Conservation (phyloP, 495 filamentous ascomycete species). For the Chlorociboria aeruginascens region DNA sequence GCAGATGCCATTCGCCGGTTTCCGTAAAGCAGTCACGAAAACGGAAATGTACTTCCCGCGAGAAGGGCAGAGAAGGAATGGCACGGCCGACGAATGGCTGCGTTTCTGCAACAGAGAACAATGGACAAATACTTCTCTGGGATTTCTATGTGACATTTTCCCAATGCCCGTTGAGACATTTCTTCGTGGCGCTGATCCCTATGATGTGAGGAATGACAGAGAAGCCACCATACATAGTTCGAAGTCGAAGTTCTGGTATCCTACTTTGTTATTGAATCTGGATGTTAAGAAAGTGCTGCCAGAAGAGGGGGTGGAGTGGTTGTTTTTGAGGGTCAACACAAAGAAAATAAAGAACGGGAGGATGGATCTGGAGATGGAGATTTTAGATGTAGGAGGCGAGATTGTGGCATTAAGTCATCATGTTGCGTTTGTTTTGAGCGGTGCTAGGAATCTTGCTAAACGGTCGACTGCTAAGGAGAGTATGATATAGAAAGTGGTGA, state of each 20-base stretch:
- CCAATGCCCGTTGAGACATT: slow-evolving; percentile 40
- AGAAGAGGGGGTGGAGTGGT: slow-evolving; percentile 47
- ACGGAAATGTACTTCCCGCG: slow-evolving; percentile 44
- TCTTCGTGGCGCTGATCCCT: slow-evolving; percentile 14
- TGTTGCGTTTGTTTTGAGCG: slow-evolving; percentile 37
- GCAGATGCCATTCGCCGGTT: slow-evolving; percentile 30
- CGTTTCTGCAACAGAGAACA: slow-evolving; percentile 34
- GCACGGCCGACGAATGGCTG: slow-evolving; percentile 55
- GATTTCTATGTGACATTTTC: slow-evolving; percentile 47
- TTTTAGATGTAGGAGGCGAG: slow-evolving; percentile 44
- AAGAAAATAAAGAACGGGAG: slow-evolving; percentile 50
- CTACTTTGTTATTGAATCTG: slow-evolving; percentile 58
- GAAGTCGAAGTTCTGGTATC: slow-evolving; percentile 54
- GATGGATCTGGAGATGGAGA: slow-evolving; percentile 51
- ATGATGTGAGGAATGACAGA: slow-evolving; percentile 8
- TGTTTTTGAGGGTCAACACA: slow-evolving; percentile 44
- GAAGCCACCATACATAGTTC: slow-evolving; percentile 11
- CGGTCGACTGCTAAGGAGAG: slow-evolving; percentile 6
- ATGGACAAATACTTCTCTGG: slow-evolving; percentile 44
- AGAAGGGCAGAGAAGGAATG: slow-evolving; percentile 26
- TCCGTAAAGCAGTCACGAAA: slow-evolving; percentile 42
- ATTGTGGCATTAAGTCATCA: slow-evolving; percentile 53
- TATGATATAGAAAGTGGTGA: slow-evolving; percentile 12
- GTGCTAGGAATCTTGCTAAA: slow-evolving; percentile 12
- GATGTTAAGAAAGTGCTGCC: slow-evolving; percentile 56